Percentiles rank a stretch among this genome's conserved stretches.
phyloP scores from a whole-genome alignment of 106 monocot genomes.

The Apostasia shenzhenica region DNA sequence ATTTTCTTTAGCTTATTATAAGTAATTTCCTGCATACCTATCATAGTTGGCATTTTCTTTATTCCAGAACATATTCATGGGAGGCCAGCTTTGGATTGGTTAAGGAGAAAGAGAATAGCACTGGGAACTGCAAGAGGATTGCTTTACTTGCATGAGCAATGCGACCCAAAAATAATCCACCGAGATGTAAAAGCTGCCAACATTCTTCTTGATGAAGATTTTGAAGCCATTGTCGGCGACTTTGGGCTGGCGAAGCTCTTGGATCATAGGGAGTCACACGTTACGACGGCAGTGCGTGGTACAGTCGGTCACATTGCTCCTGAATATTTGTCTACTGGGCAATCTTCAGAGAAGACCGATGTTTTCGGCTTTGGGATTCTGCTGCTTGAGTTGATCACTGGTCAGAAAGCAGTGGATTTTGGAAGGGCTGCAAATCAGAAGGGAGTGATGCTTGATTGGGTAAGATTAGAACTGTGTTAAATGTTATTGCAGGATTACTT shows the following conservation, averaged over 20 bases:
- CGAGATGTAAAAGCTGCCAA: constrained; percentile 96
- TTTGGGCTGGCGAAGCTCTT: constrained; percentile 93
- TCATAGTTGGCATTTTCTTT: neutral
- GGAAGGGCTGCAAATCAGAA: constrained; percentile 64
- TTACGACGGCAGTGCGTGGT: constrained; percentile 93
- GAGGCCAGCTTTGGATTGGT: constrained; percentile 74
- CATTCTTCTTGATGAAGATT: constrained; percentile 85
- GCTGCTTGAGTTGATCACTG: constrained; percentile 85
- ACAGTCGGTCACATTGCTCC: constrained; percentile 98
- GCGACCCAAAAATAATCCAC: constrained; percentile 93
- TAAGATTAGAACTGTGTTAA: constrained; percentile 13
- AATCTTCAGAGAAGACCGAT: constrained; percentile 97
- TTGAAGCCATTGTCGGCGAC: constrained; percentile 91
- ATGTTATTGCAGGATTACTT: no score
- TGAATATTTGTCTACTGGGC: constrained; percentile 90
- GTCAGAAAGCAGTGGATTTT: constrained; percentile 87
- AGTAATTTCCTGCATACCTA: no score
- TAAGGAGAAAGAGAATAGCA: constrained; percentile 70
- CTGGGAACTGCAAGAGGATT: constrained; percentile 82
- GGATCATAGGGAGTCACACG: constrained; percentile 87
- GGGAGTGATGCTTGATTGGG: constrained; percentile 97
- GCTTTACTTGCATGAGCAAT: constrained; percentile 90
- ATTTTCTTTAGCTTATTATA: no score
- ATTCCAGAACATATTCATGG: constrained; percentile 64
- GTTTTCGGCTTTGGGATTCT: constrained; percentile 93